phyloP scores from a whole-genome alignment of 305 asterid species.

The Fraxinus greggii region DNA sequence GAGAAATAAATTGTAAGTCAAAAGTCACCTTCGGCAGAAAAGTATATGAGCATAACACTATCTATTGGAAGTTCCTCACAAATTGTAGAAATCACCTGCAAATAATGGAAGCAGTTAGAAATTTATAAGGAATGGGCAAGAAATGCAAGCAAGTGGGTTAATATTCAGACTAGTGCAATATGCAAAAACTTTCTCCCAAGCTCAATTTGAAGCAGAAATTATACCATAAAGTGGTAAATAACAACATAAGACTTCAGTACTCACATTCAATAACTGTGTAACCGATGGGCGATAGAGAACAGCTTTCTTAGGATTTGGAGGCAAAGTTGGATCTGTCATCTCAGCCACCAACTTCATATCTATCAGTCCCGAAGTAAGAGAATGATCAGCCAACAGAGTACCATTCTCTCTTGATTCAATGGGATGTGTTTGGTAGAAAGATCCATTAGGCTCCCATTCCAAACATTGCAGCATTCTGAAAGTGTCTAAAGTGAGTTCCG shows the following conservation, averaged over 20 bases:
- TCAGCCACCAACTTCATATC: conserved; percentile 83
- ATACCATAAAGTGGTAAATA: conserved; percentile 3
- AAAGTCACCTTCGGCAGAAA: conserved; percentile 74
- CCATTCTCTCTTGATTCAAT: conserved; percentile 67
- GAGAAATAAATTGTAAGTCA: conserved; percentile 19
- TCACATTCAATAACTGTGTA: conserved; percentile 82
- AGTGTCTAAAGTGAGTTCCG: conserved; percentile 91
- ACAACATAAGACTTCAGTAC: conserved; percentile 34
- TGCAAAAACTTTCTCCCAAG: neutral
- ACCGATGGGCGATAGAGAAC: conserved; percentile 79
- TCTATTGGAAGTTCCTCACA: conserved; percentile 89
- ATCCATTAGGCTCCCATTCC: conserved; percentile 96
- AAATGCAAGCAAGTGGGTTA: neutral
- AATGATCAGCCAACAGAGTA: conserved; percentile 48
- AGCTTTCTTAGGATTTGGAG: conserved; percentile 92
- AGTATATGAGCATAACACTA: conserved; percentile 71
- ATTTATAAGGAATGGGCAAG: conserved; percentile 8
- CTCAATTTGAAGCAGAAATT: conserved; percentile 20
- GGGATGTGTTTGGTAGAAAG: conserved; percentile 64
- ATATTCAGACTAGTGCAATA: neutral
- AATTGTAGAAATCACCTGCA: conserved; percentile 78
- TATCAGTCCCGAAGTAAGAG: conserved; percentile 84
- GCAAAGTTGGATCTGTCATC: conserved; percentile 89
- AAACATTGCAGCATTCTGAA: conserved; percentile 93
- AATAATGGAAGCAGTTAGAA: conserved; percentile 16